A percentile compares a stretch with the other conserved stretches of the same genome.
phyloP scores from a whole-genome alignment of 1,284 basidiomycete genomes.

The Malassezia brasiliensis region DNA sequence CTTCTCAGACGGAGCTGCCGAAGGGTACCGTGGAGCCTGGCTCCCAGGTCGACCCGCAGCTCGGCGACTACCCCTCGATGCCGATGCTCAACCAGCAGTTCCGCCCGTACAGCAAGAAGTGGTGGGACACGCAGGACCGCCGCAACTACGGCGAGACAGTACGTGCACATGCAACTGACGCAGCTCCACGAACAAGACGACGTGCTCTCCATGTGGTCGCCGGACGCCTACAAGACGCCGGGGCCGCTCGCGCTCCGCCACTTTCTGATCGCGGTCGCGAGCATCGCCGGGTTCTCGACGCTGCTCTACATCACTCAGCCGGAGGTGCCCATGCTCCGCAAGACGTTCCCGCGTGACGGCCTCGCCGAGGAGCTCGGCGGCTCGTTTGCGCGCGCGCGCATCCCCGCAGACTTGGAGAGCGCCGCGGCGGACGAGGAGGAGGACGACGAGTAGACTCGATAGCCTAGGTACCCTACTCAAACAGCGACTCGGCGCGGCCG shows the following conservation, averaged over 20 bases:
- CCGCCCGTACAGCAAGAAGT: slow-evolving; percentile 37
- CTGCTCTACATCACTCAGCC: slow-evolving; percentile 33
- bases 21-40: slow-evolving; percentile 14
- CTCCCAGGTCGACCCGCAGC: slow-evolving; percentile 38
- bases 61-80: slow-evolving; percentile 45
- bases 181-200: slow-evolving; percentile 45
- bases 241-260: slow-evolving; percentile 35
- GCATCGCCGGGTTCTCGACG: slow-evolving; percentile 23
- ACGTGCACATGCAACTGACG: slow-evolving; percentile 19
- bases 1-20: neutral
- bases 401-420: neutral
- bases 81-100: slow-evolving; percentile 31
- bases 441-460: slow-evolving; percentile 9
- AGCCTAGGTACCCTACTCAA: slow-evolving; percentile 2
- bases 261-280: slow-evolving; percentile 30
- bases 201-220: slow-evolving; percentile 45
- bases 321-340: slow-evolving; percentile 35
- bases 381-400: neutral
- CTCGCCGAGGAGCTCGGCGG: slow-evolving; percentile 35
- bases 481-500: slow-evolving; percentile 9
- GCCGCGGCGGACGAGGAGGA: slow-evolving; percentile 1
- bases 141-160: slow-evolving; percentile 44
- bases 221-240: slow-evolving; percentile 37
- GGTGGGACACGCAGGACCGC: slow-evolving; percentile 47
- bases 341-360: slow-evolving; percentile 44